These are phyloP conservation scores for Paramecium biaurelia DNA, from an alignment of 73 alveolate species.

Conservation along the genomic window DNA sequence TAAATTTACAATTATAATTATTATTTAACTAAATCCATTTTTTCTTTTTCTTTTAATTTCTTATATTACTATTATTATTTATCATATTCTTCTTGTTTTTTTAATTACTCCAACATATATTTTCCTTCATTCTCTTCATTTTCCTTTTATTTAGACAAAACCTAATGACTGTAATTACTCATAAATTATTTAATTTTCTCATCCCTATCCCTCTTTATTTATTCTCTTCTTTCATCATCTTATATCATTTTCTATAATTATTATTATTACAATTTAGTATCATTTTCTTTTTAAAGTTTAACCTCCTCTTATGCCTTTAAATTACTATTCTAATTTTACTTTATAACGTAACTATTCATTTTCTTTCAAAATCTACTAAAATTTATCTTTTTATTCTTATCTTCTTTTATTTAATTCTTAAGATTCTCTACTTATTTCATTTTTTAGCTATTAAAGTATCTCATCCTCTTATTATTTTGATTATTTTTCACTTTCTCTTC, in stretches of 20 bases:
- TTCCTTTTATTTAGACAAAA: not conserved
- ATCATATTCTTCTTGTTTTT: not conserved
- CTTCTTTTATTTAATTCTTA: not conserved
- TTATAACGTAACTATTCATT: slow-evolving; percentile 10
- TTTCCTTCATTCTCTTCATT: not conserved
- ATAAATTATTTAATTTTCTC: not conserved
- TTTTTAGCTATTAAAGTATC: not conserved
- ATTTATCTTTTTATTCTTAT: slow-evolving; percentile 10
- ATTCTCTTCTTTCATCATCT: slow-evolving; percentile 39
- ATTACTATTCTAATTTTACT: not conserved
- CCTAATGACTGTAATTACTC: slow-evolving; percentile 36
- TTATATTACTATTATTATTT: not conserved
- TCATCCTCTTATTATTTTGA: not conserved
- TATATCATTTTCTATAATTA: not conserved
- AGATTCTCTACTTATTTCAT: not conserved
- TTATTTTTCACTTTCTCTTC: not conserved
- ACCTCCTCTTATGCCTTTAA: slow-evolving; percentile 6
- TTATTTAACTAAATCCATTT: not conserved
- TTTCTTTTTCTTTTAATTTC: slow-evolving; percentile 5
- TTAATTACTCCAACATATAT: not conserved
- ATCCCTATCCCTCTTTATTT: not conserved
- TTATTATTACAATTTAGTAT: not conserved
- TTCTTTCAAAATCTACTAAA: slow-evolving; percentile 9
- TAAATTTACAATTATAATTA: not conserved
- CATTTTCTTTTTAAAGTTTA: not conserved